Percentiles rank a stretch among this genome's conserved stretches.
phyloP scores from a whole-genome alignment of 2,329 filamentous ascomycete species.

The Apiospora sp. region DNA sequence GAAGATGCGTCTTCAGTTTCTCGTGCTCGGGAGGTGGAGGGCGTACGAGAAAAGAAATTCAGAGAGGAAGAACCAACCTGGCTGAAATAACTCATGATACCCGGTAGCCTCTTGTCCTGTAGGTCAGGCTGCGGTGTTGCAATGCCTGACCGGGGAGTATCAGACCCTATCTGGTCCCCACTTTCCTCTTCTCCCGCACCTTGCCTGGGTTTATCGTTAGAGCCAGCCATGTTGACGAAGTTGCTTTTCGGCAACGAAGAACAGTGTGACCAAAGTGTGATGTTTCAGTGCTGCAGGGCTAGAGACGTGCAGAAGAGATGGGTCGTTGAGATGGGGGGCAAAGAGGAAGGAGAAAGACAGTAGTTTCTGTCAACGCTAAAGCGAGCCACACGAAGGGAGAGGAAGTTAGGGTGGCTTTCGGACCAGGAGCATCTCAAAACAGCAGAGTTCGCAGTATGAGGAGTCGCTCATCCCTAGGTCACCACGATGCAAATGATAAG shows the following conservation, averaged over 20 bases:
- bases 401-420: constrained; percentile 28
- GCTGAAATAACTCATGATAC: constrained; percentile 97
- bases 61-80: constrained; percentile 96
- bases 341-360: constrained; percentile 8
- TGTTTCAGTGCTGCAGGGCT: constrained; percentile 18
- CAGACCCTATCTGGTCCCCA: constrained; percentile 80
- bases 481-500: constrained; percentile 25
- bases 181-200: constrained; percentile 72
- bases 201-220: constrained; percentile 64
- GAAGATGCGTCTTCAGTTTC: constrained; percentile 45
- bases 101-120: constrained; percentile 92
- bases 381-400: constrained; percentile 21
- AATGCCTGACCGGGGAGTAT: constrained; percentile 88
- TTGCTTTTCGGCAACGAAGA: constrained; percentile 14
- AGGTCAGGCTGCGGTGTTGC: constrained; percentile 93
- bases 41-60: constrained; percentile 54
- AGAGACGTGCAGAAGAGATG: constrained; percentile 21
- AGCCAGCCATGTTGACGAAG: constrained; percentile 44
- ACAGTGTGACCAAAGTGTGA: constrained; percentile 16
- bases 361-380: constrained; percentile 17
- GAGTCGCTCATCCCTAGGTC: constrained; percentile 28
- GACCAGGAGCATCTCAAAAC: constrained; percentile 27
- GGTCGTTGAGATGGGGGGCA: constrained; percentile 21
- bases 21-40: constrained; percentile 49
- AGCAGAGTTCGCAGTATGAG: constrained; percentile 29